Base-by-base conservation (phyloP, 73 alveolate species). In the Paramecium octaurelia region DNA sequence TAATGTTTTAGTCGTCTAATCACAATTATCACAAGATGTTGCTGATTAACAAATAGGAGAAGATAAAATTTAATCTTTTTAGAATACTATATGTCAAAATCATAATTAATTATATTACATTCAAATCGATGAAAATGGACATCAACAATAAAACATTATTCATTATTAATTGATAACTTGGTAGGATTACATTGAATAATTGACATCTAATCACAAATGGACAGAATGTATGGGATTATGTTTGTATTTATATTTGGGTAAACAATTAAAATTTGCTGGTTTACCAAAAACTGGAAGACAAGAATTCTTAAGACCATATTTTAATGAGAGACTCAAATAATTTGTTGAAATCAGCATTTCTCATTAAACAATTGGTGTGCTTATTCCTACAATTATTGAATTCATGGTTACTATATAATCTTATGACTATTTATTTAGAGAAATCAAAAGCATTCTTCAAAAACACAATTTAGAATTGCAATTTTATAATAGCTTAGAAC, bases 401-500 rank as follows among this genome's bases (percentile, higher is more conserved):
- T 80, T 80, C 46, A 40, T 80, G 57, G 43, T 40, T 42, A 80
- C 46, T 4, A 80, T 80, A 18, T 76, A 80, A 43, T 80, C 91
- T 1, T 80, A 31, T 43, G 75, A 80, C 8, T 80, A 24, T 80
- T 42, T 80, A 20, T 80, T 80, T 35, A 80, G 34, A 23, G 75
- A 80, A 21, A 44, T 80, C 12, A 80, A 64, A 80, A 4, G 21
- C 2, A 24, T 80, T n/a, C 29, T 44, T 42, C 9, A 31, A 42
- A 44, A 46, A 42, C n/a, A 80, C 10, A 80, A 80, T 11, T 44
- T 44, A 44, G 91, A 80, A 44, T 27, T 38, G 18, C 16, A 80
- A 21, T 80, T 80, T 43, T 80, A 40, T 23, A 43, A 80, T 80
- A 9, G 18, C 12, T 80, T 80, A 48, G 91, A 80, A 80, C 91